Percentiles rank a stretch among this genome's conserved stretches.
Conservation (phyloP, 371 early-diverging fungal species). For the Mortierella sp. region DNA sequence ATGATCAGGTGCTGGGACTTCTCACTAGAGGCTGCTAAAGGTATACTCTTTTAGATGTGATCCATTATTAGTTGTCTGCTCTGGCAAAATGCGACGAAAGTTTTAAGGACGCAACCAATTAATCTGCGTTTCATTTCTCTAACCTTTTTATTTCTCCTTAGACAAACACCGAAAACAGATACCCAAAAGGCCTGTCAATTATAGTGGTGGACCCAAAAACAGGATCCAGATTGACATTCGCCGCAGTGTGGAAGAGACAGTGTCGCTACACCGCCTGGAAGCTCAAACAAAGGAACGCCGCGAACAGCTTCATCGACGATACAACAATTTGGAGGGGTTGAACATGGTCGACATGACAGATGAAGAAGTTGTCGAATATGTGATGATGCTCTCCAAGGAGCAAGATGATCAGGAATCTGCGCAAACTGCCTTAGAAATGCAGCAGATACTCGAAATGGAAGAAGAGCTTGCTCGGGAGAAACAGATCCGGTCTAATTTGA, state of each 20-base stretch:
- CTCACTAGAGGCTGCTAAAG: slow-evolving; percentile 52
- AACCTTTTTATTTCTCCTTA: neutral
- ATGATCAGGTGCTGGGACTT: slow-evolving; percentile 49
- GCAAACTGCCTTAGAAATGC: slow-evolving; percentile 27
- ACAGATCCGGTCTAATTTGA: neutral
- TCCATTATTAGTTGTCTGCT: neutral
- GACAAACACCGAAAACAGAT: slow-evolving; percentile 20
- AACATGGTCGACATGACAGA: slow-evolving; percentile 55
- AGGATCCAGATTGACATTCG: slow-evolving; percentile 49
- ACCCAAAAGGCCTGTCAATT: slow-evolving; percentile 30
- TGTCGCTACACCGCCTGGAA: slow-evolving; percentile 33
- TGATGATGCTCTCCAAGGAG: slow-evolving; percentile 54
- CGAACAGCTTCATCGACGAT: slow-evolving; percentile 44
- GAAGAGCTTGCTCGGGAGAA: slow-evolving; percentile 7
- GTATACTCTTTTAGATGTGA: slow-evolving; percentile 1
- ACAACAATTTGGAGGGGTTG: slow-evolving; percentile 46
- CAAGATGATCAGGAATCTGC: slow-evolving; percentile 25
- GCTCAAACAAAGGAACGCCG: slow-evolving; percentile 36
- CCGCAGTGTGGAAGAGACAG: slow-evolving; percentile 39
- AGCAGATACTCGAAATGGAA: slow-evolving; percentile 33
- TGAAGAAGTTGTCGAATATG: slow-evolving; percentile 52
- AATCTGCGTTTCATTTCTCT: neutral
- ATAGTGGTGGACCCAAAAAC: slow-evolving; percentile 47
- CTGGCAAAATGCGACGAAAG: neutral
- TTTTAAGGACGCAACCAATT: no score